A percentile compares a stretch with the other conserved stretches of the same genome.
These are phyloP conservation scores for Ploettnerulaceae sp. DNA, from an alignment of 2,329 filamentous ascomycete species.

Conservation along the genomic window DNA sequence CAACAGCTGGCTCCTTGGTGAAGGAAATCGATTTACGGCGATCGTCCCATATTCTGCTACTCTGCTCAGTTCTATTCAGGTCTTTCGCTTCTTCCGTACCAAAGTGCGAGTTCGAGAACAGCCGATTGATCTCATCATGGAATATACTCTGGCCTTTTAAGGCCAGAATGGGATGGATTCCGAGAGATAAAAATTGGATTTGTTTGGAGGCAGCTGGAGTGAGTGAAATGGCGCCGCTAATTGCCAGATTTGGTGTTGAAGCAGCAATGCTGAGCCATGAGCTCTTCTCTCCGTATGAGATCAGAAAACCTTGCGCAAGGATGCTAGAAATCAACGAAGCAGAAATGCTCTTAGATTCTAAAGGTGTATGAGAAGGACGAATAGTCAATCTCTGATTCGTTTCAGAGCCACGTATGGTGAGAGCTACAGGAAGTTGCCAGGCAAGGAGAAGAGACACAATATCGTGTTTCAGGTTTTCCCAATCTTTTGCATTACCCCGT, in stretches of 20 bases:
- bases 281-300: conserved; percentile 45
- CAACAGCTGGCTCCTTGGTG: conserved; percentile 45
- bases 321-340: conserved; percentile 42
- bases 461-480: conserved; percentile 41
- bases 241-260: conserved; percentile 52
- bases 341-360: neutral
- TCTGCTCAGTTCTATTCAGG: conserved; percentile 36
- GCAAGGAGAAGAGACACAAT: conserved; percentile 65
- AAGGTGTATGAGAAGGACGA: conserved; percentile 19
- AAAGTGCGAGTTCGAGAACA: conserved; percentile 76
- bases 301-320: conserved; percentile 61
- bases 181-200: conserved; percentile 77
- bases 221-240: conserved; percentile 69
- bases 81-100: conserved; percentile 50
- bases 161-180: conserved; percentile 59
- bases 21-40: conserved; percentile 44
- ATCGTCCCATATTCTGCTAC: conserved; percentile 36
- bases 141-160: conserved; percentile 57
- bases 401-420: conserved; percentile 53
- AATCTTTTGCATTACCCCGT: conserved; percentile 52
- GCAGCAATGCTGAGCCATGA: conserved; percentile 71
- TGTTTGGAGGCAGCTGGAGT: conserved; percentile 65
- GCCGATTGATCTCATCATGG: conserved; percentile 71
- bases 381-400: conserved; percentile 23
- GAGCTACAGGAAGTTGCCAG: conserved; percentile 52